Base-by-base conservation (phyloP, 495 filamentous ascomycete genomes). In the Penicillium canescens region DNA sequence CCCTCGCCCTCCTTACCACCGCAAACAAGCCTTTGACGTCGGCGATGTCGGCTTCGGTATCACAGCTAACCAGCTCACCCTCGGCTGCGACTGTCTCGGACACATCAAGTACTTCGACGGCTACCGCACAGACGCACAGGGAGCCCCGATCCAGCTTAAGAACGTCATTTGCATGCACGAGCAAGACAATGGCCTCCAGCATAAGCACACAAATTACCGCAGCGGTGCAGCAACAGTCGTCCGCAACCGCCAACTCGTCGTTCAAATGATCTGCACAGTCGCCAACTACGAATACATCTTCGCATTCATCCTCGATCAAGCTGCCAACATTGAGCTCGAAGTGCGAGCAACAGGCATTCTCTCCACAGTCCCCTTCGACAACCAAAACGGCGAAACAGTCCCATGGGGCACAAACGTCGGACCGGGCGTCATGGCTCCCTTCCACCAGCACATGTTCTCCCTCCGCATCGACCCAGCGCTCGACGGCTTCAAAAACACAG, bases 391-490 rank as follows among this genome's bases (percentile, higher is more conserved):
- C 35, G 79, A 86, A 12, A 71, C 70, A 1, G 69, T 72, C 0
- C 89, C 81, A 23, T 96, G 86, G 78, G 92, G 92, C 39, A 97
- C 92, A 0, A 79, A 92, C 41, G 90, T 97, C 3, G 87, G 90
- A 45, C 91, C 91, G 0, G 91, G 90, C 1, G 90, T 92, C 6
- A 81, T 96, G 41, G 91, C 81, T 6, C 76, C 83, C 43, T 81
- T 78, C 62, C 92, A 97, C 59, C 92, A 97, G 62, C 92, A 97
- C 72, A 86, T 96, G 66, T 95, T 97, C 74, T 90, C 87, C 4
- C 83, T 96, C 5, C 89, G 92, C 9, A 80, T 97, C 16, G 92
- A 97, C 63, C 92, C 92, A 1, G 82, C 83, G 20, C 67, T 96
- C 40, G 91, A 90, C 52, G 93, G 91, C 2, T 81, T 81, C 57